These are phyloP conservation scores for Echria macrotheca DNA, from an alignment of 495 filamentous ascomycete species.

Conservation along the genomic window DNA sequence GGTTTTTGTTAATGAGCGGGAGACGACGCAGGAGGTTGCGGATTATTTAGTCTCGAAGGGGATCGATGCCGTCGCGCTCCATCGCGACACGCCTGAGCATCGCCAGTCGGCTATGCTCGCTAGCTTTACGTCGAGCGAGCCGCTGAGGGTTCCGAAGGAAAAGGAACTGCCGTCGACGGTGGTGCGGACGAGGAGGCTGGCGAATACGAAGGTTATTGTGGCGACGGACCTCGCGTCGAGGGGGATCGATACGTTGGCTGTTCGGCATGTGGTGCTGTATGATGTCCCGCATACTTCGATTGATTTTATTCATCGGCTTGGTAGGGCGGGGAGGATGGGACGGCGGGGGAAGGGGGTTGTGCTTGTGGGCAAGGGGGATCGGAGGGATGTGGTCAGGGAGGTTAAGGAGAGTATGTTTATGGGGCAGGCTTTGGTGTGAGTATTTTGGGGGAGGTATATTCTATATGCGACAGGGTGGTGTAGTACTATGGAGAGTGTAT, in stretches of 20 bases:
- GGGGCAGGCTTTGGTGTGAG: constrained; percentile 61
- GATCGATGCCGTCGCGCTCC: constrained; percentile 78
- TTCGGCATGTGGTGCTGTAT: constrained; percentile 85
- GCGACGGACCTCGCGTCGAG: constrained; percentile 88
- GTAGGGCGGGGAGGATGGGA: constrained; percentile 87
- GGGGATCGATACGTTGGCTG: constrained; percentile 91
- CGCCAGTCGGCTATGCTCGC: constrained; percentile 69
- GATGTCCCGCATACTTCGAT: constrained; percentile 94
- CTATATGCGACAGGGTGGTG: background rate
- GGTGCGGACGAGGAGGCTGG: constrained; percentile 22
- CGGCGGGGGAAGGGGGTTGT: constrained; percentile 84
- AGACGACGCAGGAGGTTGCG: constrained; percentile 75
- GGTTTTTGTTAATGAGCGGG: constrained; percentile 96
- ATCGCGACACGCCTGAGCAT: constrained; percentile 69
- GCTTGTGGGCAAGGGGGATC: constrained; percentile 80
- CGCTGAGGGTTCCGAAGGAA: constrained; percentile 28
- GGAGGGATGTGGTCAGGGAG: constrained; percentile 85
- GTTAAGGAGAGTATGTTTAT: constrained; percentile 92
- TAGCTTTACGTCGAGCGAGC: constrained; percentile 61
- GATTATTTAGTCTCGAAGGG: constrained; percentile 76
- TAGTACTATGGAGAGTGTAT: no score
- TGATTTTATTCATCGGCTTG: constrained; percentile 94
- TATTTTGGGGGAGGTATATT: constrained; percentile 1
- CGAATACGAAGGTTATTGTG: constrained; percentile 84
- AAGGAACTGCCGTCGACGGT: constrained; percentile 12